Base-by-base conservation (phyloP, 2,329 filamentous ascomycete genomes). In the Mycogone perniciosa region DNA sequence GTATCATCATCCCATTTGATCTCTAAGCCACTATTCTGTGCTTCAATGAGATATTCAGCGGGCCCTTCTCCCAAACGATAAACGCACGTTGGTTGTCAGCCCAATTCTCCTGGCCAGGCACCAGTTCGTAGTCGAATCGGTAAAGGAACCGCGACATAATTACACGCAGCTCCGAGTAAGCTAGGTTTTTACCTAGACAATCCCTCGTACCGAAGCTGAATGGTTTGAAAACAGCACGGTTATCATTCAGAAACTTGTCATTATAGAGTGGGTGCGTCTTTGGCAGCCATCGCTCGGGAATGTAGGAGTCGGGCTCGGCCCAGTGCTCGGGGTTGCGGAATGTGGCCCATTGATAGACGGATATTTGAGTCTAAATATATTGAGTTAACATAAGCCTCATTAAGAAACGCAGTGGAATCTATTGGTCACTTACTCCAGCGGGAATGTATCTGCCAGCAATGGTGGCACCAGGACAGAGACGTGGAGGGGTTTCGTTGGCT, bases 161-260 rank as follows among this genome's bases (percentile, higher is more conserved):
- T 4, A 77, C 54, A 1, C 75, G 69, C 69, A 78, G 72, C 57
- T 79, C 75, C 4, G 67, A 67, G 42, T 73, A 72, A 1, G 75
- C 75, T 4, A 63, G 53, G 31, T 71, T 73, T 47, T 66, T 64
- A 1, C 71, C 71, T 31, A 74, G 60, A 46, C 72, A 74, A 11
- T 71, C 70, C 5, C 71, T 55, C 2, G 71, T 62, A 0, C 73
- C 71, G 7, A 62, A 44, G 37, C 62, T 63, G 47, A 75, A 73
- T 0, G 71, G 66, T 52, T 72, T 68, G 44, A 68, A 61, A 1
- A 60, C 61, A 1, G 63, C 60, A 3, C 58, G 59, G 7, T 62
- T 68, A 54, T 80, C 76, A n/a, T 49, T 48, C 1, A 56, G 57
- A 56, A 71, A 79, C 3, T 61, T 62, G 5, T 60, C 54, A 7